Percentiles rank a stretch among this genome's conserved stretches.
Conservation (phyloP, 2,329 filamentous ascomycete genomes). For the Kalaharituber pfeilii region DNA sequence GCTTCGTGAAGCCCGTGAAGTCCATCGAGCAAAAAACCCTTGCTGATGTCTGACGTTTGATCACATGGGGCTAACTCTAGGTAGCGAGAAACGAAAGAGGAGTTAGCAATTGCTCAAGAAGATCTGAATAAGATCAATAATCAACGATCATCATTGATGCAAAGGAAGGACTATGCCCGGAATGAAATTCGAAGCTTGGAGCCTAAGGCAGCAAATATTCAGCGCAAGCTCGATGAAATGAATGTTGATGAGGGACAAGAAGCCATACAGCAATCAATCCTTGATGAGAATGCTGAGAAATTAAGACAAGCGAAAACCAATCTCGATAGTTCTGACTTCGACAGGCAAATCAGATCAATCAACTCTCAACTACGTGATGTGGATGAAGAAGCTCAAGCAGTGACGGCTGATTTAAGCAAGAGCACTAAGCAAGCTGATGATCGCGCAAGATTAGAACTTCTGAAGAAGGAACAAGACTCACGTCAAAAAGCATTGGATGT, state of each 20-base stretch:
- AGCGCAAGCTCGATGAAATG: constrained; percentile 53
- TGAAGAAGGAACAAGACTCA: constrained; percentile 63
- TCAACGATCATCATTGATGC: constrained; percentile 52
- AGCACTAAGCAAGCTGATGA: constrained; percentile 67
- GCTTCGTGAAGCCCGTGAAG: too few species aligned
- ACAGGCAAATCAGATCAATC: constrained; percentile 49
- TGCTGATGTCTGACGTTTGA: too few species aligned
- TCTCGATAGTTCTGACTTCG: constrained; percentile 47
- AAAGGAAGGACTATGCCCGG: constrained; percentile 56
- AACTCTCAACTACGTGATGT: constrained; percentile 49
- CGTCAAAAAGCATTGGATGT: constrained; percentile 54
- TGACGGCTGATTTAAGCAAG: constrained; percentile 67
- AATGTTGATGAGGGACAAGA: constrained; percentile 72
- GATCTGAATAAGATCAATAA: constrained; percentile 52
- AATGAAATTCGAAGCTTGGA: constrained; percentile 51
- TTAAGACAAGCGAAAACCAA: constrained; percentile 46
- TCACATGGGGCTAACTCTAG: constrained; percentile 2
- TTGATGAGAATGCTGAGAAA: constrained; percentile 48
- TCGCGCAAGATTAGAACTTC: constrained; percentile 63
- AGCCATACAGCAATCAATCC: constrained; percentile 55
- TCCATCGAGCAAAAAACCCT: too few species aligned
- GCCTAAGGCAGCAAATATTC: constrained; percentile 46
- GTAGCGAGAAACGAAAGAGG: constrained; percentile 48
- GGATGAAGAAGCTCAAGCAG: constrained; percentile 52
- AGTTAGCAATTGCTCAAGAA: constrained; percentile 54